Evolutionary conservation across 2,329 filamentous ascomycete genomes (phyloP), one percentile per base, ranked within the genome.

Genomic region (Lachnellula subtilissima): DNA sequence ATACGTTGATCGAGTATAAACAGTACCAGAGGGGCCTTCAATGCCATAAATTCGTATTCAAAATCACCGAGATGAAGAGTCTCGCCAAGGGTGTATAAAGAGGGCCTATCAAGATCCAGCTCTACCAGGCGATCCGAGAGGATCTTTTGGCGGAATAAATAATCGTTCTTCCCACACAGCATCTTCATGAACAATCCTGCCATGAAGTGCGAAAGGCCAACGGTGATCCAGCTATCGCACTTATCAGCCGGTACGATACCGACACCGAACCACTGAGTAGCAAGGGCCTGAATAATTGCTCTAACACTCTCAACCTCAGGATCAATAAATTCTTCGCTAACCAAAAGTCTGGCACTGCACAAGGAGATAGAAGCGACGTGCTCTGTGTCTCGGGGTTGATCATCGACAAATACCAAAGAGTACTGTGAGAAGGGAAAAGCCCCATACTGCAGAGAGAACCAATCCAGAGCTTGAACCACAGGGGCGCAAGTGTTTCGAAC

Each of bases 1-100:
- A 99, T 81, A 42, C 94, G 84, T 65, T 92, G 90, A 69, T 99
- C 94, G 6, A 99, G 81, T 50, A 97, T 96, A 70, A 93, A 97
- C 14, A 99, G 80, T 4, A 99, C 90, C 22, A 97, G 77, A 0
- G 93, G 86, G 2, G 93, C 89, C 72, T 99, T 99, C 52, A 97
- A 77, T 15, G 86, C 82, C 80, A 99, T 87, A 62, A 99, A 97
- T 0, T 96, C 89, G 61, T 87, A 80, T 69, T 96, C 90, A n/a
- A 88, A 91, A 48, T 86, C 82, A 64, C 95, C 92, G 5, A 97
- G 75, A 61, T 89, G 84, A 9, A 97, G 76, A 50, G 87, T 78
- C 28, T 85, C 80, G 22, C 95, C 94, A 49, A 96, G 83, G 36
- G 91, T 85, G 60, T 87, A 85, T 11, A 99, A 78, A 0, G 90